Evolutionary conservation across 2,329 filamentous ascomycete species (phyloP).

Genomic region (Keithomyces neogunnii): DNA sequence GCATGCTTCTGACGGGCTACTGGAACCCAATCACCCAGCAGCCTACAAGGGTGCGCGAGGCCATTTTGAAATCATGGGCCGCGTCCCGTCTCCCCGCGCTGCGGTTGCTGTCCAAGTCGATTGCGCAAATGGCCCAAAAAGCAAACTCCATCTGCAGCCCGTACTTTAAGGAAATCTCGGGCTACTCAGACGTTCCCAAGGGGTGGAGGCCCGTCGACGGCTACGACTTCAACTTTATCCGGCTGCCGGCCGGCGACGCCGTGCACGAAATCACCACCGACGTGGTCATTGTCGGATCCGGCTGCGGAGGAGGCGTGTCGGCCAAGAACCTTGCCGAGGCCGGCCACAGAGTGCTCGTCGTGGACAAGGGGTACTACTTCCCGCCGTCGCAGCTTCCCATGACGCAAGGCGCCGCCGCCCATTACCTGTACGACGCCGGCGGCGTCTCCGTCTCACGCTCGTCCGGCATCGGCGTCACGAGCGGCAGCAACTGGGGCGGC

Average conservation of each 20-base stretch:
- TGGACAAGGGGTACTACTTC: slow-evolving; percentile 77
- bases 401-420: slow-evolving; percentile 48
- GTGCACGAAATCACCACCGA: slow-evolving; percentile 64
- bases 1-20: slow-evolving; percentile 60
- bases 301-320: slow-evolving; percentile 74
- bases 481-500: slow-evolving; percentile 72
- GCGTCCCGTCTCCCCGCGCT: slow-evolving; percentile 46
- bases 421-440: slow-evolving; percentile 62
- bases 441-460: slow-evolving; percentile 50
- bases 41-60: slow-evolving; percentile 49
- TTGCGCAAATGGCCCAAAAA: slow-evolving; percentile 46
- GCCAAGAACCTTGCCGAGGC: slow-evolving; percentile 76
- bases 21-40: slow-evolving; percentile 54
- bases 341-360: slow-evolving; percentile 66
- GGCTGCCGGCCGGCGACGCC: slow-evolving; percentile 34
- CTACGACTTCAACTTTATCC: slow-evolving; percentile 53
- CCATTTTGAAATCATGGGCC: slow-evolving; percentile 56
- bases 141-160: slow-evolving; percentile 48
- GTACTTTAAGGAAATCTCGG: slow-evolving; percentile 44
- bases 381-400: slow-evolving; percentile 66
- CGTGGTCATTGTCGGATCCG: slow-evolving; percentile 77
- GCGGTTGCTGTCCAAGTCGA: slow-evolving; percentile 44
- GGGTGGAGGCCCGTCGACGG: slow-evolving; percentile 41
- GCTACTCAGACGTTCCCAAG: slow-evolving; percentile 46
- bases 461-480: slow-evolving; percentile 49